phyloP scores from a whole-genome alignment of 495 filamentous ascomycete genomes.

The Rhizodiscina lignyota region DNA sequence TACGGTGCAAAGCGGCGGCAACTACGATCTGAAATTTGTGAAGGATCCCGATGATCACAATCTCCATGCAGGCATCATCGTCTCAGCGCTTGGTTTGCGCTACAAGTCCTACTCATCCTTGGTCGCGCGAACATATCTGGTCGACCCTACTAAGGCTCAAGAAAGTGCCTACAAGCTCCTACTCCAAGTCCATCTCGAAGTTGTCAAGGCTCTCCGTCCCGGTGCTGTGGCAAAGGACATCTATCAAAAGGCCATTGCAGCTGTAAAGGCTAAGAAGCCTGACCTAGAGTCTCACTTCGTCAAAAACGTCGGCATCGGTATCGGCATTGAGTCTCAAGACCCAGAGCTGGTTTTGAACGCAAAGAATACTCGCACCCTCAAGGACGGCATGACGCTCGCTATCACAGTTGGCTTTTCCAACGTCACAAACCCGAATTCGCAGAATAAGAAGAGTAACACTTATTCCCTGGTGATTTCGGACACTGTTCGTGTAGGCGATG shows the following conservation, averaged over 20 bases:
- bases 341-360: constrained; percentile 61
- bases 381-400: constrained; percentile 92
- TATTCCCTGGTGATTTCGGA: constrained; percentile 87
- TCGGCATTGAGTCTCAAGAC: constrained; percentile 85
- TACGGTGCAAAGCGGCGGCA: constrained; percentile 87
- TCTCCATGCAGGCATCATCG: constrained; percentile 84
- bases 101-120: constrained; percentile 90
- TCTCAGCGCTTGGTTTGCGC: constrained; percentile 75
- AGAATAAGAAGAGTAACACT: constrained; percentile 68
- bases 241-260: constrained; percentile 65
- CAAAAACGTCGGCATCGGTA: constrained; percentile 76
- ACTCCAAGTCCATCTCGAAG: constrained; percentile 62
- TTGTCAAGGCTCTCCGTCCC: constrained; percentile 82
- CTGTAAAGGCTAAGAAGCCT: constrained; percentile 75
- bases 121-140: constrained; percentile 83
- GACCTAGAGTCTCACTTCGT: constrained; percentile 86
- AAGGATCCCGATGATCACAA: constrained; percentile 61
- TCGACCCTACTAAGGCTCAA: constrained; percentile 89
- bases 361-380: constrained; percentile 66
- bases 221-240: constrained; percentile 78
- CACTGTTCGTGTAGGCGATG: constrained; percentile 72
- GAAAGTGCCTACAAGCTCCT: constrained; percentile 91
- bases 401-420: constrained; percentile 79
- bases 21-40: constrained; percentile 73
- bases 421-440: constrained; percentile 62